These are phyloP conservation scores for Schrenkiella parvula DNA, from an alignment of 345 rosid species.

Conservation along the genomic window DNA sequence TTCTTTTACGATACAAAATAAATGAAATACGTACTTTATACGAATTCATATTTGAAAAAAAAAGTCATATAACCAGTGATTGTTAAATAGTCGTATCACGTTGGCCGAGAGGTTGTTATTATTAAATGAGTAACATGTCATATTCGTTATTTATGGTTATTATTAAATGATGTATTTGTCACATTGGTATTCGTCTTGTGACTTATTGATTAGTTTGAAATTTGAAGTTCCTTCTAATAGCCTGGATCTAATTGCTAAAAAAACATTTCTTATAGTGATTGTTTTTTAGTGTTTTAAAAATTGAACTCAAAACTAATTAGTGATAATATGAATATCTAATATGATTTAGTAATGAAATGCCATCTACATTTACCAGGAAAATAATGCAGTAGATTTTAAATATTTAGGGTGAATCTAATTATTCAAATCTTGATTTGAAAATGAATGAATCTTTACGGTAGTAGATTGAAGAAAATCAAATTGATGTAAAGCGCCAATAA, in stretches of 20 bases:
- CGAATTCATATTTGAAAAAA: not conserved
- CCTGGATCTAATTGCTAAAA: not conserved
- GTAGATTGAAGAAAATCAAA: not conserved
- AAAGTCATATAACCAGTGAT: not conserved
- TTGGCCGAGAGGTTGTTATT: conserved; percentile 14
- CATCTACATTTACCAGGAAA: not conserved
- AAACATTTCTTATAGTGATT: no score
- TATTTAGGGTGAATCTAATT: not conserved
- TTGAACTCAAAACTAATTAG: no score
- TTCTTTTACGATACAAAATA: not conserved
- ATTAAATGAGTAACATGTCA: not conserved
- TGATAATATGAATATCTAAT: no score
- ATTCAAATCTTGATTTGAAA: not conserved
- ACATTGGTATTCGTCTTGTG: conserved; percentile 11
- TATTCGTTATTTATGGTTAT: conserved; percentile 21
- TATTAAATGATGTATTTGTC: conserved; percentile 3
- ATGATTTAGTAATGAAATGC: no score
- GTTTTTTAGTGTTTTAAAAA: no score
- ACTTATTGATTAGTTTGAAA: conserved; percentile 16
- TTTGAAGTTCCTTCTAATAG: not conserved
- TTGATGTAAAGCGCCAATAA: conserved; percentile 21
- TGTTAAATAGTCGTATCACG: conserved; percentile 12
- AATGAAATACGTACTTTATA: not conserved
- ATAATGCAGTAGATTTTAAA: not conserved
- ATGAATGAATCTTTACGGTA: not conserved